These are phyloP conservation scores for Phytophthora idaei DNA, from an alignment of 352 stramenopile species.

Conservation along the genomic window DNA sequence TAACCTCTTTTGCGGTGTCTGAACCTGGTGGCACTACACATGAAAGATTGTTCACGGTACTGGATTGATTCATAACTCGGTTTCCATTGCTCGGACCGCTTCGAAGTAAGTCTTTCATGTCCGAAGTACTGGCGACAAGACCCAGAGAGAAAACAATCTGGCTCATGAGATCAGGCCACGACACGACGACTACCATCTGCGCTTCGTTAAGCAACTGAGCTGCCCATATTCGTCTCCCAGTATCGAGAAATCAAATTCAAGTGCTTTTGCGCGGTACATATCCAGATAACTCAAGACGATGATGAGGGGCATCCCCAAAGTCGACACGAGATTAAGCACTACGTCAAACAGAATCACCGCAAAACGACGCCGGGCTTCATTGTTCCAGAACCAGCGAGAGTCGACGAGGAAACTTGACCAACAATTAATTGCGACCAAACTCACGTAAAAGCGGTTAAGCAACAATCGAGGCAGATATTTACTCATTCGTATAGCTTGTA, in stretches of 20 bases:
- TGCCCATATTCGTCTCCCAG: slow-evolving; percentile 10
- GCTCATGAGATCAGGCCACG: slow-evolving; percentile 28
- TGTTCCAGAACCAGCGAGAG: slow-evolving; percentile 16
- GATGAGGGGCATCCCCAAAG: slow-evolving; percentile 24
- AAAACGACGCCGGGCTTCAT: slow-evolving; percentile 27
- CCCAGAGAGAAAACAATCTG: slow-evolving; percentile 29
- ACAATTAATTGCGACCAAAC: slow-evolving; percentile 32
- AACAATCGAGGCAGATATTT: slow-evolving; percentile 17
- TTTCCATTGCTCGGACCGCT: neutral
- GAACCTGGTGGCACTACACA: neutral
- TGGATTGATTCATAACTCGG: slow-evolving; percentile 16
- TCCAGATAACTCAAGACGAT: slow-evolving; percentile 23
- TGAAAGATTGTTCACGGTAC: neutral
- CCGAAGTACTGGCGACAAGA: slow-evolving; percentile 16
- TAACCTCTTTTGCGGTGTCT: neutral
- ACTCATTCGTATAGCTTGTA: slow-evolving; percentile 34
- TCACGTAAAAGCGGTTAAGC: slow-evolving; percentile 42
- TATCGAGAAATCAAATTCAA: slow-evolving; percentile 13
- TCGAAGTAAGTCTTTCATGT: slow-evolving; percentile 29
- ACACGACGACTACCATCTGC: slow-evolving; percentile 32
- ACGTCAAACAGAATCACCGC: slow-evolving; percentile 24
- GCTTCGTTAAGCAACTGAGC: slow-evolving; percentile 35
- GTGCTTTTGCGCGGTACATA: slow-evolving; percentile 8
- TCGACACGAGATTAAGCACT: slow-evolving; percentile 29
- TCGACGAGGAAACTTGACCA: slow-evolving; percentile 33